These are phyloP conservation scores for Salicornia ramosissima DNA, from an alignment of 148 eudicot genomes.

Conservation along the genomic window DNA sequence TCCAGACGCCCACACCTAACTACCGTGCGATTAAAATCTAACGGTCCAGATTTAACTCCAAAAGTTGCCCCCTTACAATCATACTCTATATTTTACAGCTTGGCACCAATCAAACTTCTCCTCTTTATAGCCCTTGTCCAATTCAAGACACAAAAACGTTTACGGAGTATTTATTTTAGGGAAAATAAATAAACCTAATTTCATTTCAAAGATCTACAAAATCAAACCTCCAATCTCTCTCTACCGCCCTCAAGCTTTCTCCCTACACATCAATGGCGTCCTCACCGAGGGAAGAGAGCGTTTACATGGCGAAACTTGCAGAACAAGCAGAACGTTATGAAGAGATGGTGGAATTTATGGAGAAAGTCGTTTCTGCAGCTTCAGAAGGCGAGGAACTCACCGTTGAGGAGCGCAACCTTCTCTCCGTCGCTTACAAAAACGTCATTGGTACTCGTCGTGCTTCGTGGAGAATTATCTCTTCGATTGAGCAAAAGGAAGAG, in stretches of 20 bases:
- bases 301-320: slow-evolving; percentile 66
- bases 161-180: neutral
- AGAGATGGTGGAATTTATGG: slow-evolving; percentile 68
- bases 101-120: slow-evolving; percentile 17
- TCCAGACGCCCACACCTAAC: neutral
- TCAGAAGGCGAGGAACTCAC: slow-evolving; percentile 53
- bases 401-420: slow-evolving; percentile 62
- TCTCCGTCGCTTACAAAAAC: slow-evolving; percentile 74
- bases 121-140: neutral
- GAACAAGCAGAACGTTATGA: slow-evolving; percentile 74
- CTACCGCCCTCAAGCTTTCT: neutral
- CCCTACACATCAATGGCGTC: slow-evolving; percentile 29
- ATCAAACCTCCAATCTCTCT: slow-evolving; percentile 6
- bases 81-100: slow-evolving; percentile 26
- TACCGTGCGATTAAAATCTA: slow-evolving; percentile 15
- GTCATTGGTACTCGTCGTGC: slow-evolving; percentile 76
- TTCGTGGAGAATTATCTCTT: slow-evolving; percentile 66
- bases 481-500: slow-evolving; percentile 72
- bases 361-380: slow-evolving; percentile 41
- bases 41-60: neutral
- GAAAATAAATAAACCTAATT: neutral
- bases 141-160: slow-evolving; percentile 1
- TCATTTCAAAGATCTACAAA: slow-evolving; percentile 7
- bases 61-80: slow-evolving; percentile 13
- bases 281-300: slow-evolving; percentile 51